Evolutionary conservation across 2,329 filamentous ascomycete species (phyloP), one percentile per base, ranked within the genome.

Genomic region (Diplodia seriata): DNA sequence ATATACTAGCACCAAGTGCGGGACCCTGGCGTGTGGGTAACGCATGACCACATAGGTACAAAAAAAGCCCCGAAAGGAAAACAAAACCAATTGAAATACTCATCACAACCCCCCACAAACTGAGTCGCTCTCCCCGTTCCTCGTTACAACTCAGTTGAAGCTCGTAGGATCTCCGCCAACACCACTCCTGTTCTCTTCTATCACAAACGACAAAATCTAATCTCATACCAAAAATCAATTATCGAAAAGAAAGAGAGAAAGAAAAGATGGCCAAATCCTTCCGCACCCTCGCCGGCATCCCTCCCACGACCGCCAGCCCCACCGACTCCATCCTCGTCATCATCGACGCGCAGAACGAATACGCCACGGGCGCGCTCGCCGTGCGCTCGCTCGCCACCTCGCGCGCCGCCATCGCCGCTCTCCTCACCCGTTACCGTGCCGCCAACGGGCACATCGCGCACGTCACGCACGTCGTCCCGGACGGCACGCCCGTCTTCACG

Each of bases 281-380:
- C 79, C 85, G 86, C 68, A 68, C 78, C 18, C 77, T 87, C 68
- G 73, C 90, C 66, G 88, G 88, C 68, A 78, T 84, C 14, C 74
- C 81, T 11, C 83, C 84, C 29, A 87, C 85, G 15, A 85, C 84
- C 0, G 88, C 88, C 8, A 85, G 85, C 0, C 79, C 84, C 0
- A 75, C 77, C 53, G 87, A 91, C 78, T 87, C 85, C 70, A 84
- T 85, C 1, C 82, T 91, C 54, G 77, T 91, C 72, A 90, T 91
- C 76, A 88, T 91, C 73, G 89, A 91, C 74, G 89, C 89, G 1
- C 89, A 91, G 73, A 90, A 90, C 74, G 89, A 91, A 77, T 91
- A 89, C 70, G 85, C 85, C 12, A 77, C 81, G 2, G 89, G 89
- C 56, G 79, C 83, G 4, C 83, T 91, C 0, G 82, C 84, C 26